These are phyloP conservation scores for Metarhizium anisopliae DNA, from an alignment of 2,329 filamentous ascomycete genomes.

Conservation along the genomic window DNA sequence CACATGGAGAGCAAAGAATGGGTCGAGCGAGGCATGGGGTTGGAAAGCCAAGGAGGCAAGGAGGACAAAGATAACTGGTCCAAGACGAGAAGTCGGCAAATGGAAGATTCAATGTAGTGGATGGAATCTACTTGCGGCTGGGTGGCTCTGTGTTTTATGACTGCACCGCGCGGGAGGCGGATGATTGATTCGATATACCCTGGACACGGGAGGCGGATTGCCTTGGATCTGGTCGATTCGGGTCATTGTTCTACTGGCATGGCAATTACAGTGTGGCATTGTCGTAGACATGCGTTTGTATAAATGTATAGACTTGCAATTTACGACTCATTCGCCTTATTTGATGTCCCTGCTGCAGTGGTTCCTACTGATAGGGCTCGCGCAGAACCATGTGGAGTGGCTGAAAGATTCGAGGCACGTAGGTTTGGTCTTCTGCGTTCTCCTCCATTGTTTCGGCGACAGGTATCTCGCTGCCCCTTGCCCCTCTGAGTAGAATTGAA, in stretches of 20 bases:
- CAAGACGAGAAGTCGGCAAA: slow-evolving; percentile 56
- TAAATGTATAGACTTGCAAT: not conserved
- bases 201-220: not conserved
- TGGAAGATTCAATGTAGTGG: slow-evolving; percentile 56
- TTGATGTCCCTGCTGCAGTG: too few relatives aligned
- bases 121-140: not conserved
- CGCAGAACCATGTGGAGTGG: too few relatives aligned
- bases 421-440: too few relatives aligned
- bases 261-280: not conserved
- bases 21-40: slow-evolving; percentile 72
- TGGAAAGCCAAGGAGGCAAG: slow-evolving; percentile 57
- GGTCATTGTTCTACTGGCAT: not conserved
- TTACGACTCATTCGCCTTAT: too few relatives aligned
- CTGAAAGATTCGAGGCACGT: too few relatives aligned
- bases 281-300: not conserved
- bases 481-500: too few relatives aligned
- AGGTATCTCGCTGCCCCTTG: too few relatives aligned
- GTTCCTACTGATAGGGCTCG: too few relatives aligned
- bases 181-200: not conserved
- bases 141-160: not conserved
- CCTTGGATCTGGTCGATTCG: not conserved
- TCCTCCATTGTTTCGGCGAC: too few relatives aligned
- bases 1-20: slow-evolving; percentile 95
- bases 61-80: slow-evolving; percentile 56
- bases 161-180: not conserved